Conservation (phyloP, 768 basidiomycete species). For the Cystobasidium tubakii region DNA sequence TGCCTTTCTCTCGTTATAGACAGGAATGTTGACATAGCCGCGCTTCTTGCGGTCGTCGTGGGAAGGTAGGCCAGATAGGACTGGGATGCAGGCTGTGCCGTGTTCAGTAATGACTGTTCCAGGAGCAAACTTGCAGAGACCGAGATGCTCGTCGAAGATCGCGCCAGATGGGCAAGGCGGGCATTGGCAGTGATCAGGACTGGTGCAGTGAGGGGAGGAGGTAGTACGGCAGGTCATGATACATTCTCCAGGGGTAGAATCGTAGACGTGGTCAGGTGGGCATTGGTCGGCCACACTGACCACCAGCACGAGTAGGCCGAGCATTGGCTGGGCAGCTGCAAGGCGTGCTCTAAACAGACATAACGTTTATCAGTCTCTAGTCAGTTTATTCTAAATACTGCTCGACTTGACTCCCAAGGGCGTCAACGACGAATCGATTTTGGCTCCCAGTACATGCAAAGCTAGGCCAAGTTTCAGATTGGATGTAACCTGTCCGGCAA, state of each 20-base stretch:
- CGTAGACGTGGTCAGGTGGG: slow-evolving; percentile 16
- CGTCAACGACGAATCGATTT: background rate
- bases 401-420: background rate
- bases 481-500: background rate
- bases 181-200: background rate
- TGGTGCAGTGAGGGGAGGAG: background rate
- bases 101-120: background rate
- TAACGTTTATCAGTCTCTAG: background rate
- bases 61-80: background rate
- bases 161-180: background rate
- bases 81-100: background rate
- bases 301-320: slow-evolving; percentile 11
- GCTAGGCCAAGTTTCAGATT: background rate
- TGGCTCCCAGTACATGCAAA: background rate
- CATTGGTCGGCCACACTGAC: slow-evolving; percentile 14
- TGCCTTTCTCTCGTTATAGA: background rate
- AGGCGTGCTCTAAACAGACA: background rate
- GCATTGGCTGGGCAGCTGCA: slow-evolving; percentile 9
- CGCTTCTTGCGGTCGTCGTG: background rate
- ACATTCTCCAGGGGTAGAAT: background rate
- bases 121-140: background rate
- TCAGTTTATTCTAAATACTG: background rate
- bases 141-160: background rate
- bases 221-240: background rate
- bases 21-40: background rate